Base-by-base conservation (phyloP, 805 yeast genomes). In the Cyberlindnera japonica region DNA sequence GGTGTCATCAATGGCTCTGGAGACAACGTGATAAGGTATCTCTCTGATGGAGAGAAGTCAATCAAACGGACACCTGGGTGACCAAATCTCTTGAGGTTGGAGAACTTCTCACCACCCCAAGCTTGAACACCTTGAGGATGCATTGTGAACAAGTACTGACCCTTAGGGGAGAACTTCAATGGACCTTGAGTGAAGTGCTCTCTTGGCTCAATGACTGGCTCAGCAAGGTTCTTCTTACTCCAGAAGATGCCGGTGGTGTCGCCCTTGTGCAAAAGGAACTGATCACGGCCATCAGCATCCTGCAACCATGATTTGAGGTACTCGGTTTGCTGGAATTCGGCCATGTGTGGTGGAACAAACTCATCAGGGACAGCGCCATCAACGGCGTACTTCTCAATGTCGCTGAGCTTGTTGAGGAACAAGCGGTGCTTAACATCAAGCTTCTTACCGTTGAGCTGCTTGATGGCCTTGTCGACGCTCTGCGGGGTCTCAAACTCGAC, bases 41-140 rank as follows among this genome's bases (percentile, higher is more conserved):
- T 84, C 67, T 93, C 99, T 57, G 79, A 79, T 45, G 98, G 97
- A 33, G 97, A 88, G 57, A 93, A 84, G 62, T 90, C 96, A 43
- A 91, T 75, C 51, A 89, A 76, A 61, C 93, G 77, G 34, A 89
- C 96, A 58, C 87, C 87, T 43, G 87, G 90, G 62, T 93, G 99
- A 46, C 81, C 74, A 59, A 85, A 88, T 65, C 88, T 81, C 55
- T 74, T 78, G 53, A 88, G 69, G 55, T 84, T 75, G 48, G 74
- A 78, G 59, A 88, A 88, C 35, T 76, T 71, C 40, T 77, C 75
- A 47, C 98, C 97, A 60, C 98, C 99, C 95, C 97, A 93, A 20
- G 91, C 77, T 62, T 88, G 95, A 42, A 89, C 80, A 72, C 98
- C 98, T 66, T 87, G 95, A 37, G 88, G 88, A 66, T 91, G 97